These are phyloP conservation scores for Glycine tomentella DNA, from an alignment of 306 rosid genomes.

Conservation along the genomic window DNA sequence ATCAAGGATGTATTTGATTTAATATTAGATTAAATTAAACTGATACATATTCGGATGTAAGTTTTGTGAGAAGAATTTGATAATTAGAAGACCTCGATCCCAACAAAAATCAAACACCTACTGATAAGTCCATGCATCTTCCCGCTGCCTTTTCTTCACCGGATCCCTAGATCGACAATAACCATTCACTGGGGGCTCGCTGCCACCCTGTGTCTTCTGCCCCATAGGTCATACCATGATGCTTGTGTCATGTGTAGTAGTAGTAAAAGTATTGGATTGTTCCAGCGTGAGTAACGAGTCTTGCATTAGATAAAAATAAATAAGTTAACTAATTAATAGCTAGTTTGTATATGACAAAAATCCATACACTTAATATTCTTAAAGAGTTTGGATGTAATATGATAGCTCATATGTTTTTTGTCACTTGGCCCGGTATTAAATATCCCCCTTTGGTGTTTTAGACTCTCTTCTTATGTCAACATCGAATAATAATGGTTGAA, in stretches of 20 bases:
- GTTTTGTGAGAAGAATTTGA: too few species aligned
- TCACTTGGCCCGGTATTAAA: background rate
- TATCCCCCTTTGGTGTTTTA: background rate
- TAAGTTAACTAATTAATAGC: too few species aligned
- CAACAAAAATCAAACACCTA: too few species aligned
- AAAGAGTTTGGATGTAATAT: background rate
- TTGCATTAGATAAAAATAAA: background rate
- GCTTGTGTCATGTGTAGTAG: background rate
- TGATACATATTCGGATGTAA: too few species aligned
- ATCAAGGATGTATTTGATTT: too few species aligned
- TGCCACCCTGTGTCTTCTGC: constrained; percentile 12
- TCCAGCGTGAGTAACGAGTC: background rate
- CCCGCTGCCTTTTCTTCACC: background rate
- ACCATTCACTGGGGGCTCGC: constrained; percentile 17
- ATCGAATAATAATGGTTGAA: constrained; percentile 1
- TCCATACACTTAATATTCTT: background rate
- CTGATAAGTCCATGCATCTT: background rate
- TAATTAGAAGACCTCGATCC: too few species aligned
- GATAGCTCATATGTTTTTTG: background rate
- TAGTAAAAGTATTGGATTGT: background rate
- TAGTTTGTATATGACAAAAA: background rate
- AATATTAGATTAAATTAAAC: too few species aligned
- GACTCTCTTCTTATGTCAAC: background rate
- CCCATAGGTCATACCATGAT: background rate
- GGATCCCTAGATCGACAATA: constrained; percentile 27